Evolutionary conservation across 192 early-diverging fungal species (phyloP), one percentile per base, ranked within the genome.

Genomic region (Coemansia sp.): DNA sequence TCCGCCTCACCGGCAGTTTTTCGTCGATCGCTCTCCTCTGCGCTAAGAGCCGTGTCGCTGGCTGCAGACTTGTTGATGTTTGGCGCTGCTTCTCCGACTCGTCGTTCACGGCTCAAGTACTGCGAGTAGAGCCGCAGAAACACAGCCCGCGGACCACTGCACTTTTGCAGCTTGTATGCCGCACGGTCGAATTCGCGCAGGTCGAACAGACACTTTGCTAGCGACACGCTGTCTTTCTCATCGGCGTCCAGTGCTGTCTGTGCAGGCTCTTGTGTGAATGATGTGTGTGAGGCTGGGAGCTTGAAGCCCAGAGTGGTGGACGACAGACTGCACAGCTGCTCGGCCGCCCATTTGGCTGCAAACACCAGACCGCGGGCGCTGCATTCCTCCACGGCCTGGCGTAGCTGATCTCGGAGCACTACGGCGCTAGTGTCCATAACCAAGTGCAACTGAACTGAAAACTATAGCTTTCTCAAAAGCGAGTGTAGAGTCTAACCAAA

Each of bases 51-150:
- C 19, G 50, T 25, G 5, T 25, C 40, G 28, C 17, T 31, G 22
- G 37, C 59, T n/a, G 17, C 44, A 25, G 11, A 22, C 12, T 40
- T 26, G 14, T 60, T 52, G 23, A n/a, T 54, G 11, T 21, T 44
- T 23, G 52, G 31, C 8, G 58, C 57, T 40, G 46, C 21, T 23
- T 78, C 75, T 15, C 57, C 37, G 19, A 37, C 37, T 3, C 51
- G 64, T 50, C 64, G 55, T 34, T 71, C 66, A 40, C 81, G 68
- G 82, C 85, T 87, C 57, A 95, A 72, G 68, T 85, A 94, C 68
- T 75, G 85, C 11, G 92, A 72, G 67, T 97, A 97, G 15, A 93
- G 70, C 63, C 87, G 72, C n/a, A 95, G 71, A 74, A 95, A 97
- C 51, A 74, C 59, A 3, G 86, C 83, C 46, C 85, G 82, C 9